These are phyloP conservation scores for Botrytis galanthina DNA, from an alignment of 2,329 filamentous ascomycete genomes.

Conservation along the genomic window DNA sequence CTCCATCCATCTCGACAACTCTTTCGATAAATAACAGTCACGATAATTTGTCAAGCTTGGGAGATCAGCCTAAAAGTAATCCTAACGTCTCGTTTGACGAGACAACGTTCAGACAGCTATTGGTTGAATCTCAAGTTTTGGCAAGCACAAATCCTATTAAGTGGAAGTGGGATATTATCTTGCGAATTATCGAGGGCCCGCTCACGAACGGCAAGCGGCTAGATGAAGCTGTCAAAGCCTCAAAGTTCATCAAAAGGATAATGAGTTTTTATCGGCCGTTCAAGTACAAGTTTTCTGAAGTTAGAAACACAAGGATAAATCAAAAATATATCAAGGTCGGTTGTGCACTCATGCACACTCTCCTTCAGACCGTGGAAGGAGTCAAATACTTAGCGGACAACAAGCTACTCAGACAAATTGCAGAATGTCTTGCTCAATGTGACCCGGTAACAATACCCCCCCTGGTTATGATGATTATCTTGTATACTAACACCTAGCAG, in stretches of 20 bases:
- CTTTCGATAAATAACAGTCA: slow-evolving; percentile 37
- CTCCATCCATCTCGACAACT: slow-evolving; percentile 44
- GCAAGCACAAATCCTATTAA: slow-evolving; percentile 88
- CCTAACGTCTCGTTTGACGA: slow-evolving; percentile 55
- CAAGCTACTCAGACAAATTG: slow-evolving; percentile 89
- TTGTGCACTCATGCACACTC: slow-evolving; percentile 80
- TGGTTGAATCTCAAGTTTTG: slow-evolving; percentile 79
- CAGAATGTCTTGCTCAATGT: slow-evolving; percentile 92
- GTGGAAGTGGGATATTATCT: slow-evolving; percentile 96
- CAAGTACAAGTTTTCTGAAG: slow-evolving; percentile 90
- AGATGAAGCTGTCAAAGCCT: slow-evolving; percentile 90
- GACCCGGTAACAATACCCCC: slow-evolving; percentile 63
- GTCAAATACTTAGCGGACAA: slow-evolving; percentile 83
- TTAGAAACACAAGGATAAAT: slow-evolving; percentile 86
- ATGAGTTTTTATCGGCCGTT: slow-evolving; percentile 96
- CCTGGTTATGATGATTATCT: neutral
- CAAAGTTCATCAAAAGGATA: slow-evolving; percentile 93
- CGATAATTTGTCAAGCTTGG: slow-evolving; percentile 50
- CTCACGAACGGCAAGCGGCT: slow-evolving; percentile 86
- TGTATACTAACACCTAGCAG: slow-evolving; percentile 40
- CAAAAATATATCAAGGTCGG: slow-evolving; percentile 92
- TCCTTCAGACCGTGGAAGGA: slow-evolving; percentile 84
- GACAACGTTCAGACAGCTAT: slow-evolving; percentile 60
- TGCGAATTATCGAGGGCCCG: slow-evolving; percentile 88
- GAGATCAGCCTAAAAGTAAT: slow-evolving; percentile 55